Conservation (phyloP, 495 filamentous ascomycete genomes). For the Trypethelium eluteriae region DNA sequence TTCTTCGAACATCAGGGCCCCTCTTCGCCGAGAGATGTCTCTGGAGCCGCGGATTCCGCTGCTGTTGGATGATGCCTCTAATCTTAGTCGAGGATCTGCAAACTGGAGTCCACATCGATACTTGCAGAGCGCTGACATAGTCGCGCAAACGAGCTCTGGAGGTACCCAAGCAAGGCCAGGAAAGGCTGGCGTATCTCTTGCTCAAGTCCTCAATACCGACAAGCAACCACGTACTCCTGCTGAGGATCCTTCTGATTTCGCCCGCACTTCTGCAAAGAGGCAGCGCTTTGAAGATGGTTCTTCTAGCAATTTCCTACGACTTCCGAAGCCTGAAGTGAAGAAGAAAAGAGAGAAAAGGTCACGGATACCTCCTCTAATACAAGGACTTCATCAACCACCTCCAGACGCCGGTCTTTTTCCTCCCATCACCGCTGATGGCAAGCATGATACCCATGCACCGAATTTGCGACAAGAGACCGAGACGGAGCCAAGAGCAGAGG, state of each 20-base stretch:
- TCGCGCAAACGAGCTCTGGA: background rate
- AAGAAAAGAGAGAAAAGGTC: constrained; percentile 2
- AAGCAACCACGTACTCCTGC: constrained; percentile 8
- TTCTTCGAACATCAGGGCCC: background rate
- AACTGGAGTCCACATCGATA: constrained; percentile 6
- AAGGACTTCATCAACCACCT: constrained; percentile 36
- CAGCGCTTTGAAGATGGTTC: constrained; percentile 2
- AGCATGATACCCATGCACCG: constrained; percentile 12
- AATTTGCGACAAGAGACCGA: background rate
- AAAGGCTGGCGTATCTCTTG: constrained; percentile 2
- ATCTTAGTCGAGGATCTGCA: background rate
- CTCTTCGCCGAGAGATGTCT: background rate
- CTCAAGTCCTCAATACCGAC: constrained; percentile 1
- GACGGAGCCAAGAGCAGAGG: background rate
- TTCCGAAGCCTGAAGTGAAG: constrained; percentile 2
- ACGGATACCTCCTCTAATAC: constrained; percentile 32
- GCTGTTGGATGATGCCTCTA: constrained; percentile 5
- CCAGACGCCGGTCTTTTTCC: constrained; percentile 34
- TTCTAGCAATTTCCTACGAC: background rate
- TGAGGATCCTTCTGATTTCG: background rate
- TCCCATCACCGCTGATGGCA: constrained; percentile 27
- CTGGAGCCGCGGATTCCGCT: background rate
- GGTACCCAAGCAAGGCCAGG: background rate
- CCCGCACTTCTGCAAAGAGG: background rate
- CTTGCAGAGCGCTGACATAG: background rate